Evolutionary conservation across 257 asterid species (phyloP), one percentile per base, ranked within the genome.

Genomic region (Solanum chiquidenum): DNA sequence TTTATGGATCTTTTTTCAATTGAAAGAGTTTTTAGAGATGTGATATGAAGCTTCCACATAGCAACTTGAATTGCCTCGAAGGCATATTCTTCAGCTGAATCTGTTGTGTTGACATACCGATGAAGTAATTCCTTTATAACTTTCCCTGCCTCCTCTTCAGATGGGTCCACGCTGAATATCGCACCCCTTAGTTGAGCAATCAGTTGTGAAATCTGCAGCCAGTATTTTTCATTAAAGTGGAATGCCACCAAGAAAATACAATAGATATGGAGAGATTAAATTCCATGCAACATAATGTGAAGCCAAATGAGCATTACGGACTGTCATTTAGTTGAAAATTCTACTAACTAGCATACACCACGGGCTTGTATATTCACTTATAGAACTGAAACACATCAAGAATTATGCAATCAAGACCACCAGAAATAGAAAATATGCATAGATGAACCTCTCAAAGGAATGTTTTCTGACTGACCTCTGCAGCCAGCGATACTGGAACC

Each of bases 401-500:
- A 76, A 40, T n/a, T 25, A 40, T 40, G 60, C 35, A 13, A 42
- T 76, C 33, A 37, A 73, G 83, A 76, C 23, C 58, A 76, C 83
- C 8, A 5, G 34, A 38, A 42, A 76, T 6, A 76, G 21, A 77
- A 25, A 4, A n/a, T 77, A 40, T 77, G 84, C 62, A 77, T 25
- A 40, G 84, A 76, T 40, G 60, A n/a, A n/a, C 11, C 16, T 44
- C 25, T 14, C 84, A 27, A 8, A 79, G 66, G 84, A 27, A 79
- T 80, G 66, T 16, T 27, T 21, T 16, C 46, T 52, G 87, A 74
- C 90, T 90, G 83, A 95, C 99, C 98, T 95, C 90, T 25, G 93
- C 91, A 88, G 95, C 98, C 84, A 97, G 93, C 87, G 88, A 72
- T 14, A 93, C 91, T 6, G 98, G 98, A 87, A 96, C 99, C 96